phyloP scores from a whole-genome alignment of 768 basidiomycete species.

The Boletus reticulatus region DNA sequence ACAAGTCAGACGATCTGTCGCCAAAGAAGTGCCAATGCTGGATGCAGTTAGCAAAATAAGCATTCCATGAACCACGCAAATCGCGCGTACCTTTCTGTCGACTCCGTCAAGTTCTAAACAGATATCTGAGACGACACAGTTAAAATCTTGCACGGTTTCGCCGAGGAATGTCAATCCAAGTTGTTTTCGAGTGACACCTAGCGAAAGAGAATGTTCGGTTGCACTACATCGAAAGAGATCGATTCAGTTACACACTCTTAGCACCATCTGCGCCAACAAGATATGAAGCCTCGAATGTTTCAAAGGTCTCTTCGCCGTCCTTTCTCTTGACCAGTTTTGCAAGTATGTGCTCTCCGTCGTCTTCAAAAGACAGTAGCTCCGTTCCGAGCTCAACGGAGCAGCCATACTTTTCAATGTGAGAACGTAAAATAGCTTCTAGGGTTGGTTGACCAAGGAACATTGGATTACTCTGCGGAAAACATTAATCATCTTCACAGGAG shows the following conservation, averaged over 20 bases:
- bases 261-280: constrained; percentile 45
- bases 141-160: constrained; percentile 31
- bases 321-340: constrained; percentile 33
- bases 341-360: constrained; percentile 34
- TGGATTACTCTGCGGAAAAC: constrained; percentile 4
- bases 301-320: constrained; percentile 24
- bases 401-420: constrained; percentile 18
- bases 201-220: background rate
- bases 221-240: background rate
- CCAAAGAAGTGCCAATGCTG: constrained; percentile 27
- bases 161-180: constrained; percentile 44
- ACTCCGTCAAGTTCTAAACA: constrained; percentile 30
- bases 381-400: constrained; percentile 43
- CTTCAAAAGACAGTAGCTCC: constrained; percentile 43
- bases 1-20: constrained; percentile 2
- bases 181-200: constrained; percentile 37
- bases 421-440: constrained; percentile 28
- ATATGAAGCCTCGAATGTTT: constrained; percentile 30
- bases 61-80: background rate
- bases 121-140: constrained; percentile 37
- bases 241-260: constrained; percentile 13
- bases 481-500: background rate
- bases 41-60: background rate
- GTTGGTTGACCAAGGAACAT: constrained; percentile 23
- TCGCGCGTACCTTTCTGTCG: constrained; percentile 20